Evolutionary conservation across 2,329 filamentous ascomycete genomes (phyloP), one percentile per base, ranked within the genome.

Genomic region (Endothia cerciana): DNA sequence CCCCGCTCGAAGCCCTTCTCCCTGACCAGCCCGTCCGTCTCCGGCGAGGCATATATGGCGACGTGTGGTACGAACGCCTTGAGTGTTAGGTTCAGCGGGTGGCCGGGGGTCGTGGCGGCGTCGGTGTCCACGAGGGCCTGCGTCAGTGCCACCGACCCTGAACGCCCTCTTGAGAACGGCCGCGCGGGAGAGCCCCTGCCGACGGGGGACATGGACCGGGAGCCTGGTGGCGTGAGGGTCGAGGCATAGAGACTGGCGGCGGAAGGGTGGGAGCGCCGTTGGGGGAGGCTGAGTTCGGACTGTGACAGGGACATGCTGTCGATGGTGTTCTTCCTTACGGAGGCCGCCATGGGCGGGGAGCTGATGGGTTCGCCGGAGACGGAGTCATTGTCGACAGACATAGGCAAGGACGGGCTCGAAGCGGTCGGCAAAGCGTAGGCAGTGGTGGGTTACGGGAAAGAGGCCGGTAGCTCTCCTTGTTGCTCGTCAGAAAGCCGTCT

Each of bases 41-140:
- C 94, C 19, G 86, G 81, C 17, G 94, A 97, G n/a, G 93, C 87
- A 71, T 94, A 90, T 36, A 99, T 87, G 7, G 91, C 92, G 56
- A 99, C 88, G 69, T 95, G 91, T 0, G 95, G 96, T 17, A 94
- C 92, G 75, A 97, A 97, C 2, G 93, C 90, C 66, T 90, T 89
- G 63, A 96, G 82, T 53, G 98, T 89, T 60, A 97, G 80, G 69
- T 83, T 85, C 28, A 87, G 76, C 40, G 87, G 86, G 65, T 89
- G 85, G 13, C 81, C 79, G 1, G 83, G 82, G 65, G 77, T 80
- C 53, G 82, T 80, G 13, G 77, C 79, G 1, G 76, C 76, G 47
- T 74, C 74, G 1, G 76, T 77, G 45, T 82, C 81, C 2, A 81
- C 74, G 2, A 85, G 76, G 11, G 79, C 80, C 64, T 80, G 80